Evolutionary conservation across 371 early-diverging fungal genomes (phyloP), one percentile per base, ranked within the genome.

Genomic region (Enterocytospora artemiae): DNA sequence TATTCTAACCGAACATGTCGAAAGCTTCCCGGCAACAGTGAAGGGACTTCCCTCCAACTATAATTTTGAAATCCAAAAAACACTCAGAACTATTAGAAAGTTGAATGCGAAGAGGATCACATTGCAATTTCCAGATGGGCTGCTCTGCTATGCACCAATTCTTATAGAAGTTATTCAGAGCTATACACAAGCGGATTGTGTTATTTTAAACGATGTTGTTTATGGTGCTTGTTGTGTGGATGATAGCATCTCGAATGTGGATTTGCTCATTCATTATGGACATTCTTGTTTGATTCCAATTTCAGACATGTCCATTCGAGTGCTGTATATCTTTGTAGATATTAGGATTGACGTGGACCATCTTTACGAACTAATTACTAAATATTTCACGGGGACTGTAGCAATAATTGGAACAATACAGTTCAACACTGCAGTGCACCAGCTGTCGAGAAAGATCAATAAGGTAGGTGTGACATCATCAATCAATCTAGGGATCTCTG

Each of bases 151-250:
- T 81, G 87, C 94, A 5, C 86, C 87, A 46, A 78, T 87, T 22
- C 88, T 96, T 48, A 81, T 89, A 1, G 93, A 93, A 73, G 88
- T 90, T 61, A 86, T 88, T 79, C 57, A 71, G 63, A 41, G 25
- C 4, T 52, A 75, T 53, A 74, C 89, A 63, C 85, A 85, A 70
- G 81, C 83, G 16, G 89, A 88, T 1, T 92, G 89, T 3, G 80
- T 92, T 22, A 86, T 96, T 41, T 90, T 97, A 88, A 91, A 90
- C 20, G 96, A 98, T 80, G 98, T 98, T 1, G 96, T 96, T 0
- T 98, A 98, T 74, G 98, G 98, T 28, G 98, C 96, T 14, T 98
- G 98, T 76, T 98, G 98, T 77, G 83, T 98, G 30, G 98, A 98
- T 77, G 96, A 96, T 72, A 90, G 83, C 70, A 90, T 91, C 0